Conservation (phyloP, 345 rosid genomes). For the Eucalyptus albens region DNA sequence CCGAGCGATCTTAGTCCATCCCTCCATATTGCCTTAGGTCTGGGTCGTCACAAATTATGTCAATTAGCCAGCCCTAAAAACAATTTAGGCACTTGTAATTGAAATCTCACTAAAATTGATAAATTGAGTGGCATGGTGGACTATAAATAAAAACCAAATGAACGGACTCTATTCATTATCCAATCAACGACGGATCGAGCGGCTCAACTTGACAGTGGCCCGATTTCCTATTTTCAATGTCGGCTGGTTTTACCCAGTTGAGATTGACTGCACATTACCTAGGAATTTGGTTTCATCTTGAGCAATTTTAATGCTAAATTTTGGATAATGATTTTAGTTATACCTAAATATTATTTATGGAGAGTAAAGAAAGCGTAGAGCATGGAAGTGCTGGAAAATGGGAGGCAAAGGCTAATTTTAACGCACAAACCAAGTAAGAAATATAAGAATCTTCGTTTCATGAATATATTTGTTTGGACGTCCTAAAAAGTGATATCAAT, state of each 20-base stretch:
- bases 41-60: background rate
- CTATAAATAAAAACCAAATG: background rate
- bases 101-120: background rate
- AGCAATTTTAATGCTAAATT: too few relatives aligned
- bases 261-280: background rate
- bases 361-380: too few relatives aligned
- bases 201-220: background rate
- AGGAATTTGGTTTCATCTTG: too few relatives aligned
- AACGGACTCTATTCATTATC: background rate
- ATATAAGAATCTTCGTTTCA: slow-evolving; percentile 9
- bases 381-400: too few relatives aligned
- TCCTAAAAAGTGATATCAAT: background rate
- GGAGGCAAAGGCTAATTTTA: too few relatives aligned
- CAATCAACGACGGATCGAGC: background rate
- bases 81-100: background rate
- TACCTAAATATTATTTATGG: too few relatives aligned
- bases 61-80: background rate
- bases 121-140: background rate
- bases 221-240: background rate
- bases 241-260: background rate
- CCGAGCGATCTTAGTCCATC: accelerated
- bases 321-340: too few relatives aligned
- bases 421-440: too few relatives aligned
- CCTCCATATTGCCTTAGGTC: accelerated
- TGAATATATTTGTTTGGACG: background rate